Evolutionary conservation across 257 asterid species (phyloP).

Genomic region (Solanum boliviense): DNA sequence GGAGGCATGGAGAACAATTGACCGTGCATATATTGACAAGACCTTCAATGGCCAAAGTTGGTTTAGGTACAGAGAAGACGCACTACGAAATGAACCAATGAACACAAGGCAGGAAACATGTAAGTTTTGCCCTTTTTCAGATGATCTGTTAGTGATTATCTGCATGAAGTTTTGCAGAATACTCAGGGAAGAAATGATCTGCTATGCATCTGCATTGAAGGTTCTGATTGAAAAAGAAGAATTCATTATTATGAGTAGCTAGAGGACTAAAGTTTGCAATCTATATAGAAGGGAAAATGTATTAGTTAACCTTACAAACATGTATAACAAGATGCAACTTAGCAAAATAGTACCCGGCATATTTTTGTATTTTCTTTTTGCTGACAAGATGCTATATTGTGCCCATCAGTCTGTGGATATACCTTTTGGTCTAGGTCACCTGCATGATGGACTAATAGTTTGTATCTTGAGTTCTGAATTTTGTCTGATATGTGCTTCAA

Average conservation of each 20-base stretch:
- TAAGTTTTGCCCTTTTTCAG: conserved; percentile 16
- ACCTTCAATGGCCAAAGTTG: conserved; percentile 96
- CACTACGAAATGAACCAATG: conserved; percentile 89
- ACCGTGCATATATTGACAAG: conserved; percentile 93
- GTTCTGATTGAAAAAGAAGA: not conserved
- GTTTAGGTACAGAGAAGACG: conserved; percentile 93
- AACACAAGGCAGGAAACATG: conserved; percentile 91
- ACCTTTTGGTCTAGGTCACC: not conserved
- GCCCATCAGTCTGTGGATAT: not conserved
- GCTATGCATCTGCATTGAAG: not conserved
- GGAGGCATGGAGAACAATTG: conserved; percentile 98
- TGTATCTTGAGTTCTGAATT: not conserved
- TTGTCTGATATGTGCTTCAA: not conserved
- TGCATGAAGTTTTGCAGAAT: not conserved
- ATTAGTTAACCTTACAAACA: not conserved
- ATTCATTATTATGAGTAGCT: not conserved
- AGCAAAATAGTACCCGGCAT: not conserved
- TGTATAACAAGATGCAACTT: not conserved
- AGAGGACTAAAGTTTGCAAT: not conserved
- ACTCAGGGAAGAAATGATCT: not conserved
- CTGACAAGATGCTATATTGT: not conserved
- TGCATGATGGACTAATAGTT: not conserved
- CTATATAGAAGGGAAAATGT: not conserved
- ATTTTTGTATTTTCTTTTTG: not conserved
- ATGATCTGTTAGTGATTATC: not conserved